A percentile compares a stretch with the other conserved stretches of the same genome.
Conservation (phyloP, 129 eudicot species). For the Scalesia atractyloides region DNA sequence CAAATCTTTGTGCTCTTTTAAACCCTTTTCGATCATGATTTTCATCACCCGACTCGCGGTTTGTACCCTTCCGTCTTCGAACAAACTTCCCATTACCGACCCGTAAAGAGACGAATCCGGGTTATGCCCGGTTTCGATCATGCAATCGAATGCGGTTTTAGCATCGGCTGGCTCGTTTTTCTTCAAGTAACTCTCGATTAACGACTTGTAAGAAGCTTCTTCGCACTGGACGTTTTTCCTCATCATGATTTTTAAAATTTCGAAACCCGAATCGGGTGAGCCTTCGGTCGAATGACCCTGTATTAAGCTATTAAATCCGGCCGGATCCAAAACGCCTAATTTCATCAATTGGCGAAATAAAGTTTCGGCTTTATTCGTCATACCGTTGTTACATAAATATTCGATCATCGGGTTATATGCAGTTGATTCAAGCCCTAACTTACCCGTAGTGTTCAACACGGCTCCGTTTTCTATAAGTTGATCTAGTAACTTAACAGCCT, state of each 20-base stretch:
- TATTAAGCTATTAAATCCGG: slow-evolving; percentile 62
- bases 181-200: slow-evolving; percentile 68
- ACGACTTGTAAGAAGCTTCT: slow-evolving; percentile 47
- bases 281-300: slow-evolving; percentile 78
- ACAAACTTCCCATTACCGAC: slow-evolving; percentile 72
- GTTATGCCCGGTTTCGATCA: slow-evolving; percentile 78
- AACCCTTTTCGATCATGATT: slow-evolving; percentile 80
- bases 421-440: slow-evolving; percentile 60
- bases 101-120: slow-evolving; percentile 72
- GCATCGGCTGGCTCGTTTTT: slow-evolving; percentile 85
- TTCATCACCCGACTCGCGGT: slow-evolving; percentile 96
- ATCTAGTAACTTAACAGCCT: slow-evolving; percentile 68
- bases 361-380: slow-evolving; percentile 73
- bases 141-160: slow-evolving; percentile 68
- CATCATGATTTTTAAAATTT: slow-evolving; percentile 71
- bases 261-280: slow-evolving; percentile 67
- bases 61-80: slow-evolving; percentile 85
- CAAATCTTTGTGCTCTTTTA: slow-evolving; percentile 75
- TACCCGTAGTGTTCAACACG: slow-evolving; percentile 49
- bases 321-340: slow-evolving; percentile 71
- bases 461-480: slow-evolving; percentile 75
- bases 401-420: slow-evolving; percentile 73
- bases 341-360: slow-evolving; percentile 81
- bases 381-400: slow-evolving; percentile 72
- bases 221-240: slow-evolving; percentile 66